Evolutionary conservation across 495 filamentous ascomycete species (phyloP).

Genomic region (Talaromyces proteolyticus): DNA sequence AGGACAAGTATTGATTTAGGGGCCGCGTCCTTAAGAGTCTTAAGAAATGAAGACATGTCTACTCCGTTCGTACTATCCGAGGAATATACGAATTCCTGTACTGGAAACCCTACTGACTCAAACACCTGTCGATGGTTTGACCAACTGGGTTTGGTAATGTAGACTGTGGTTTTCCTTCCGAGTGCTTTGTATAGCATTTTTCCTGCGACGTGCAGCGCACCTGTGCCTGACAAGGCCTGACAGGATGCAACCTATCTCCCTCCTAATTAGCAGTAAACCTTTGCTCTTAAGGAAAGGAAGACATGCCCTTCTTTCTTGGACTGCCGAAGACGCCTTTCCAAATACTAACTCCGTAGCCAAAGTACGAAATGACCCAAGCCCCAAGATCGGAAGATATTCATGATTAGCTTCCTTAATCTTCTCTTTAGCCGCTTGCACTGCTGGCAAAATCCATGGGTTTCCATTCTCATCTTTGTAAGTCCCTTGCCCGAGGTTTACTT

Average conservation of each 20-base stretch:
- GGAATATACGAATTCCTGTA: slow-evolving; percentile 12
- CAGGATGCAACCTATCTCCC: slow-evolving; percentile 19
- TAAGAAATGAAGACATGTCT: slow-evolving; percentile 2
- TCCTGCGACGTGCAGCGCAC: slow-evolving; percentile 74
- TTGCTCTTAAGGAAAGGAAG: background rate
- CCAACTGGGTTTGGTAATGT: slow-evolving; percentile 29
- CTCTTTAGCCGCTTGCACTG: slow-evolving; percentile 17
- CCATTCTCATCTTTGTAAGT: slow-evolving; percentile 33
- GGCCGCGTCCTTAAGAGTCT: slow-evolving; percentile 5
- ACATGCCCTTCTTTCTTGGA: slow-evolving; percentile 10
- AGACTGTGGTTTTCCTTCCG: slow-evolving; percentile 8
- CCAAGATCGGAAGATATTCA: slow-evolving; percentile 34
- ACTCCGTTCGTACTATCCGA: background rate
- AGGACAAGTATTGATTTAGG: slow-evolving; percentile 13
- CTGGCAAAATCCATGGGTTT: slow-evolving; percentile 34
- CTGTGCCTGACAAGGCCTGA: slow-evolving; percentile 82
- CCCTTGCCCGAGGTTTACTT: slow-evolving; percentile 31
- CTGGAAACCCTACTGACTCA: slow-evolving; percentile 21
- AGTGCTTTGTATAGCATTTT: slow-evolving; percentile 50
- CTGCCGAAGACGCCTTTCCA: slow-evolving; percentile 14
- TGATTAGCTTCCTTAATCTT: slow-evolving; percentile 14
- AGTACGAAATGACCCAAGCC: slow-evolving; percentile 18
- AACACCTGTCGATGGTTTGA: slow-evolving; percentile 35
- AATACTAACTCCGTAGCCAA: slow-evolving; percentile 13
- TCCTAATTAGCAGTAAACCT: background rate